These are phyloP conservation scores for Amanita polypyramis DNA, from an alignment of 768 basidiomycete genomes.

Conservation along the genomic window DNA sequence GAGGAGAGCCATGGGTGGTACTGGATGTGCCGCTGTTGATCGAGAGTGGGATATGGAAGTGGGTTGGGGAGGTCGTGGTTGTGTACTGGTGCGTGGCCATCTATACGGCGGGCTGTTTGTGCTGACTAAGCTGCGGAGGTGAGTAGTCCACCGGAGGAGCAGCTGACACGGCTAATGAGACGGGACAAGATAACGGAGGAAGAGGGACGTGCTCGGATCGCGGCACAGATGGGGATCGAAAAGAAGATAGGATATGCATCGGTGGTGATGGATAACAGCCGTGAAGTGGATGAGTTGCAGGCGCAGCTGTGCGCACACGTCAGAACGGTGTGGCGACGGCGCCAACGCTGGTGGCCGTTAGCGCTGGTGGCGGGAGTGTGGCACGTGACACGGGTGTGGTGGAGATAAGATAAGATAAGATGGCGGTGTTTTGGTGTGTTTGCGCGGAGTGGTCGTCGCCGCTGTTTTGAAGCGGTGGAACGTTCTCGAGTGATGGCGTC, in stretches of 20 bases:
- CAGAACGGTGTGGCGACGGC: no score
- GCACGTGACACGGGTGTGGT: background rate
- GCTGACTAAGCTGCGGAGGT: background rate
- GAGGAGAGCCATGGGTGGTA: slow-evolving; percentile 69
- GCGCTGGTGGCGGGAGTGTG: no score
- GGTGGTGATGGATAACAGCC: slow-evolving; percentile 82
- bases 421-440: background rate
- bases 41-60: slow-evolving; percentile 77
- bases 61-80: slow-evolving; percentile 75
- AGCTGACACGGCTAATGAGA: slow-evolving; percentile 71
- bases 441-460: background rate
- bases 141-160: slow-evolving; percentile 67
- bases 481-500: slow-evolving; percentile 26
- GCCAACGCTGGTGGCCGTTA: no score
- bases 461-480: background rate
- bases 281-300: slow-evolving; percentile 57
- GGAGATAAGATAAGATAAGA: slow-evolving; percentile 1
- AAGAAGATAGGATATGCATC: slow-evolving; percentile 83
- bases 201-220: slow-evolving; percentile 66
- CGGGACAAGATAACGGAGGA: slow-evolving; percentile 58
- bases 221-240: slow-evolving; percentile 70
- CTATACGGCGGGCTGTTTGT: background rate
- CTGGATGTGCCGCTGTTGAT: slow-evolving; percentile 90
- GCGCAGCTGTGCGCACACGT: slow-evolving; percentile 29
- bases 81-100: slow-evolving; percentile 71